These are phyloP conservation scores for Powellomyces hirtus DNA, from an alignment of 192 early-diverging fungal species.

Conservation along the genomic window DNA sequence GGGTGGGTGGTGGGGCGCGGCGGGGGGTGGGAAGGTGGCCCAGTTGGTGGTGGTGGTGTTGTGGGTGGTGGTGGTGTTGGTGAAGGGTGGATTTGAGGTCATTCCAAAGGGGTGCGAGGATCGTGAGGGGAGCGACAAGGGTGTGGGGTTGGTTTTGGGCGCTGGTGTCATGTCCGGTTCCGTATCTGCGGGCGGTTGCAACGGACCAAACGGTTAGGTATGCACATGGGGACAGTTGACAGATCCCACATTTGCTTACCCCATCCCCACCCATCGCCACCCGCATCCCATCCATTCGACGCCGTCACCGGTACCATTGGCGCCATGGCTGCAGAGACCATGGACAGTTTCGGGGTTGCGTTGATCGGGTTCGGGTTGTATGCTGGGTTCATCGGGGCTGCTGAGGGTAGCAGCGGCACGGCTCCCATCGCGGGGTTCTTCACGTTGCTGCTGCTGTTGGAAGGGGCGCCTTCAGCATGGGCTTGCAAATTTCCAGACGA, in stretches of 20 bases:
- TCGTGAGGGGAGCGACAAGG: background rate
- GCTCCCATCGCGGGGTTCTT: background rate
- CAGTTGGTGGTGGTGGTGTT: background rate
- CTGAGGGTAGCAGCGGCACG: background rate
- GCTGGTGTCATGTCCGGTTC: background rate
- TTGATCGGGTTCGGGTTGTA: background rate
- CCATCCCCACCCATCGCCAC: slow-evolving; percentile 24
- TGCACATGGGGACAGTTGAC: background rate
- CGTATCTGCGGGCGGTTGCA: background rate
- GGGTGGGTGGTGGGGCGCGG: background rate
- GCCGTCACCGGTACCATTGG: slow-evolving; percentile 4
- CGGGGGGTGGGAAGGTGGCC: slow-evolving; percentile 1
- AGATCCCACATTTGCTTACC: slow-evolving; percentile 1
- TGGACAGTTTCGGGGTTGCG: background rate
- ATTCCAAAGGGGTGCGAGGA: background rate
- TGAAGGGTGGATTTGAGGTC: background rate
- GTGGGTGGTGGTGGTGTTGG: background rate
- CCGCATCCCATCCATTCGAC: slow-evolving; percentile 15
- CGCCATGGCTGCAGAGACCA: slow-evolving; percentile 10
- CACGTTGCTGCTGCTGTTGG: background rate
- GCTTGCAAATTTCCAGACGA: background rate
- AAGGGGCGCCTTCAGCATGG: too few species aligned
- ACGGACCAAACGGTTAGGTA: too few species aligned
- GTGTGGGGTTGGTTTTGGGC: background rate
- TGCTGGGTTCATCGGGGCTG: background rate